Evolutionary conservation across 768 basidiomycete genomes (phyloP).

Genomic region (Zangia roseola): DNA sequence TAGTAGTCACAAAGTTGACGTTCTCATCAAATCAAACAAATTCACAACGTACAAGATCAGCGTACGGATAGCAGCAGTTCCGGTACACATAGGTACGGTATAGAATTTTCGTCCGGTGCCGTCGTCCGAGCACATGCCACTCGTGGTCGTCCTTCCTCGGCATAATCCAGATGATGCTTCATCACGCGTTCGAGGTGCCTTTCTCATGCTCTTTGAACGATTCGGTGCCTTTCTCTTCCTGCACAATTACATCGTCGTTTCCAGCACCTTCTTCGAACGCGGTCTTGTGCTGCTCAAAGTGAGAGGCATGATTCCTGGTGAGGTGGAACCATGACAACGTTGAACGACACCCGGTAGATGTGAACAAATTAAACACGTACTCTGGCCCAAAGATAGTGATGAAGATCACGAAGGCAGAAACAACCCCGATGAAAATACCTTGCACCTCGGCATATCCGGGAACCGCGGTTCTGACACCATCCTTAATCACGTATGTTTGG

Average conservation of each 20-base stretch:
- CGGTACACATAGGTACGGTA: too few relatives aligned
- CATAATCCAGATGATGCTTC: background rate
- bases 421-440: slow-evolving; percentile 84
- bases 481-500: slow-evolving; percentile 42
- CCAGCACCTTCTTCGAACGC: slow-evolving; percentile 78
- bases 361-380: slow-evolving; percentile 39
- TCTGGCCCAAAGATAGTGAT: slow-evolving; percentile 79
- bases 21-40: background rate
- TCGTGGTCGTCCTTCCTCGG: background rate
- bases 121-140: background rate
- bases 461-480: slow-evolving; percentile 42
- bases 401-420: slow-evolving; percentile 74
- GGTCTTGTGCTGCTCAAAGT: slow-evolving; percentile 80
- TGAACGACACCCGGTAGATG: background rate
- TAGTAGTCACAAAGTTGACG: too few relatives aligned
- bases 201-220: slow-evolving; percentile 11
- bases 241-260: slow-evolving; percentile 42
- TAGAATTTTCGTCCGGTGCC: background rate
- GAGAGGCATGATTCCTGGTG: slow-evolving; percentile 66
- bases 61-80: background rate
- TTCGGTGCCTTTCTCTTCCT: slow-evolving; percentile 10
- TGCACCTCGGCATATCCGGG: slow-evolving; percentile 76
- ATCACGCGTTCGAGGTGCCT: slow-evolving; percentile 4
- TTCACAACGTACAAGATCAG: background rate
- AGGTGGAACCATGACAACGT: background rate